Percentiles rank a stretch among this genome's conserved stretches.
phyloP scores from a whole-genome alignment of 495 filamentous ascomycete genomes.

The Friedmanniomyces endolithicus region DNA sequence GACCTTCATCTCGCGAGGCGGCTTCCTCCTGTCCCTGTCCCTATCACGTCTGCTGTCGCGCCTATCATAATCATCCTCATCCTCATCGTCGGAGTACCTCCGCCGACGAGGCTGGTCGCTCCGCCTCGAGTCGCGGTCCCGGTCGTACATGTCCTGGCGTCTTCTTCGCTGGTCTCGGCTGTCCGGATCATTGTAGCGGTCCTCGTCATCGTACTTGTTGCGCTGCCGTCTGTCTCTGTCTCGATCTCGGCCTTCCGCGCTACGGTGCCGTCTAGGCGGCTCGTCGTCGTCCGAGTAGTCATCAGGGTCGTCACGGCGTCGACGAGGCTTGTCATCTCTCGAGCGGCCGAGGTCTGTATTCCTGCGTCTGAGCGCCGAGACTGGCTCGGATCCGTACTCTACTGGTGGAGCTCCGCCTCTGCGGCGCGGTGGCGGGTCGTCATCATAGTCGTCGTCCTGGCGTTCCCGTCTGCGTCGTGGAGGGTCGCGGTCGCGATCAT shows the following conservation, averaged over 20 bases:
- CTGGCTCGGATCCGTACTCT: conserved; percentile 17
- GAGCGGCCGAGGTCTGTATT: conserved; percentile 10
- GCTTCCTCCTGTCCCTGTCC: conserved; percentile 3
- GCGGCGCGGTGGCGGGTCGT: conserved; percentile 9
- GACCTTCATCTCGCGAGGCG: conserved; percentile 17
- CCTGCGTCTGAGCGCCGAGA: conserved; percentile 2
- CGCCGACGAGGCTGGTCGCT: conserved; percentile 1
- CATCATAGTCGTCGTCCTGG: conserved; percentile 10
- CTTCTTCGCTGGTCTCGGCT: conserved; percentile 5
- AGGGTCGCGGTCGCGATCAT: conserved; percentile 4
- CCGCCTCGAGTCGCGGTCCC: conserved; percentile 4
- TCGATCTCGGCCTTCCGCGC: conserved; percentile 3
- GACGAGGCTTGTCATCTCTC: not conserved
- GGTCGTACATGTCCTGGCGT: conserved; percentile 9
- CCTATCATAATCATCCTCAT: conserved; percentile 10
- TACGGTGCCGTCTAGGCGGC: conserved; percentile 1
- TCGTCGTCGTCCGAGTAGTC: conserved; percentile 13
- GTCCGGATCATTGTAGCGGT: conserved; percentile 2
- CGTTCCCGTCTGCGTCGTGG: not conserved
- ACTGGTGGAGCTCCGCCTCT: conserved; percentile 1
- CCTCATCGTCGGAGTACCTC: conserved; percentile 14
- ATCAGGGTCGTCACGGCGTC: conserved; percentile 1
- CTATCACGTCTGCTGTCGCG: conserved; percentile 7
- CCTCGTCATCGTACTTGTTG: conserved; percentile 14
- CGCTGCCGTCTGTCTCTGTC: conserved; percentile 3